Conservation (phyloP, 441 rosid species). For the Hura crepitans region DNA sequence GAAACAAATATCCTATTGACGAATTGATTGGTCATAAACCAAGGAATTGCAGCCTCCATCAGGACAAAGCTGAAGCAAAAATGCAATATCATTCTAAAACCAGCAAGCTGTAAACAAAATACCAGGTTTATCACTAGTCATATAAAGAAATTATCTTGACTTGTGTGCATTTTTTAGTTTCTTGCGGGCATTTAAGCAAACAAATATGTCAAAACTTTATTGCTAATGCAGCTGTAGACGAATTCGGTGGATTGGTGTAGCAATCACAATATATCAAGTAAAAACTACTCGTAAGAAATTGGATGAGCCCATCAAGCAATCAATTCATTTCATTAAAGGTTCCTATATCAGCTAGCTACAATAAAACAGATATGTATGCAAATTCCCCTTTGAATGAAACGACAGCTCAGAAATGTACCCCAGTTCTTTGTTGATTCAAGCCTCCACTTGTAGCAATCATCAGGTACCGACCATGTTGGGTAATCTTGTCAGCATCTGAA, state of each 20-base stretch:
- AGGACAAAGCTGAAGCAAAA: background rate
- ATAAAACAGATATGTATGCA: background rate
- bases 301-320: background rate
- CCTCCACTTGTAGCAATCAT: slow-evolving; percentile 86
- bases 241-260: background rate
- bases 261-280: background rate
- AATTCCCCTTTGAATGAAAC: background rate
- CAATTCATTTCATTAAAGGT: background rate
- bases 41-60: background rate
- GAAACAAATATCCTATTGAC: background rate
- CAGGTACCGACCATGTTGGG: slow-evolving; percentile 53
- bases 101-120: background rate
- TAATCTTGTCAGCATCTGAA: slow-evolving; percentile 54
- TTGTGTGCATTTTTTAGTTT: background rate
- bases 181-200: background rate
- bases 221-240: background rate
- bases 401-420: slow-evolving; percentile 42
- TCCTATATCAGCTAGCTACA: background rate
- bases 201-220: slow-evolving; percentile 1
- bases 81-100: background rate
- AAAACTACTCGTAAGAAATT: background rate
- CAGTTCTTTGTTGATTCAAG: slow-evolving; percentile 89
- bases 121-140: background rate
- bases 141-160: background rate
- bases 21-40: background rate